Conservation (phyloP, 108 stramenopile species). For the Cyclostephanos tholiformis region DNA sequence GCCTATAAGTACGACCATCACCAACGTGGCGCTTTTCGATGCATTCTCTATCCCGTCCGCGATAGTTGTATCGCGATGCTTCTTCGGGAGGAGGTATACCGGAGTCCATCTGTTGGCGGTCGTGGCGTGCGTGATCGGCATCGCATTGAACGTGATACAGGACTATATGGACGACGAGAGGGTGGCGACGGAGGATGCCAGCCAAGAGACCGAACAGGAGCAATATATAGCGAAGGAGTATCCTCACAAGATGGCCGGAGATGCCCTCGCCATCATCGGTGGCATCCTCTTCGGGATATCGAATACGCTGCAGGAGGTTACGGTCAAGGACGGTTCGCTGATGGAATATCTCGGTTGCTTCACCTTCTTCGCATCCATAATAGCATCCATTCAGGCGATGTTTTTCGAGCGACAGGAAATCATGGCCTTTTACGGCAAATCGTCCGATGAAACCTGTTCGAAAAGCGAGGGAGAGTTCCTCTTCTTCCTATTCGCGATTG, state of each 20-base stretch:
- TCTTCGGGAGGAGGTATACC: constrained; percentile 74
- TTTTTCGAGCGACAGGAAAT: constrained; percentile 70
- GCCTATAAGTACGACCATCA: constrained; percentile 90
- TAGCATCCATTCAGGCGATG: constrained; percentile 51
- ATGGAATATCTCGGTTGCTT: constrained; percentile 88
- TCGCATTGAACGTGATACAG: constrained; percentile 73
- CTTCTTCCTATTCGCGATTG: constrained; percentile 60
- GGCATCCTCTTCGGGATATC: constrained; percentile 88
- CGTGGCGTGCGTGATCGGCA: constrained; percentile 78
- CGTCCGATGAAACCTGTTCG: constrained; percentile 45
- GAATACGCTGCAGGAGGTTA: constrained; percentile 79
- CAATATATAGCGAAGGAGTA: constrained; percentile 50
- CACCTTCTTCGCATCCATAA: no score
- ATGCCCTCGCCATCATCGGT: constrained; percentile 85
- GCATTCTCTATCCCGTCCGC: constrained; percentile 92
- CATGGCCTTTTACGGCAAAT: constrained; percentile 40
- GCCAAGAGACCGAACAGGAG: constrained; percentile 34
- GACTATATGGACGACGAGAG: constrained; percentile 69
- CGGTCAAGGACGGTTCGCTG: constrained; percentile 53
- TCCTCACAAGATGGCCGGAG: constrained; percentile 80
- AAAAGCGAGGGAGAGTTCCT: constrained; percentile 36
- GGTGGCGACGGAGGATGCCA: constrained; percentile 23
- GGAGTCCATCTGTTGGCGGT: constrained; percentile 80
- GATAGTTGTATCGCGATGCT: constrained; percentile 82
- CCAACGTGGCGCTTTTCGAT: constrained; percentile 91